Evolutionary conservation across 129 eudicot genomes (phyloP).

Genomic region (Escallonia rubra): DNA sequence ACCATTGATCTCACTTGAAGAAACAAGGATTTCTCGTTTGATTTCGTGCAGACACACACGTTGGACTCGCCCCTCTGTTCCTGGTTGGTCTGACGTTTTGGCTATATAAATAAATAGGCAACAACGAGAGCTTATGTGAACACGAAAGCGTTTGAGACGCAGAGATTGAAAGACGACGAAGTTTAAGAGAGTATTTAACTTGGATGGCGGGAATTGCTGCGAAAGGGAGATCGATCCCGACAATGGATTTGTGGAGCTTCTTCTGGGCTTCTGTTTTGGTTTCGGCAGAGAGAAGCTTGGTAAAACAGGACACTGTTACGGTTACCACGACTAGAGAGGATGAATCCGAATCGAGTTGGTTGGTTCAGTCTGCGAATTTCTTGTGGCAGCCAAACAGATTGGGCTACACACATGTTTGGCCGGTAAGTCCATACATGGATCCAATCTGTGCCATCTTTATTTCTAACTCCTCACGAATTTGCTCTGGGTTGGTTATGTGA

Average conservation of each 20-base stretch:
- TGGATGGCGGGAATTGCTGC: conserved; percentile 42
- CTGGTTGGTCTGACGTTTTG: too few species aligned
- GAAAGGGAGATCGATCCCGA: conserved; percentile 35
- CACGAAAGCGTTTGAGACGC: too few species aligned
- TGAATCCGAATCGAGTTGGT: conserved; percentile 17
- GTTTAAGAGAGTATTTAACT: neutral
- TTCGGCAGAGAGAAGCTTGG: conserved; percentile 54
- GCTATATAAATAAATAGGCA: too few species aligned
- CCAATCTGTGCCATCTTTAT: neutral
- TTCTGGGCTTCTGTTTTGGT: conserved; percentile 50
- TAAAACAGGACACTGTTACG: conserved; percentile 14
- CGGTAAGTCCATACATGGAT: conserved; percentile 43
- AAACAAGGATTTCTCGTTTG: too few species aligned
- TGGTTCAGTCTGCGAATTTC: conserved; percentile 36
- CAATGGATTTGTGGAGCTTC: conserved; percentile 38
- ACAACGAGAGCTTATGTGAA: too few species aligned
- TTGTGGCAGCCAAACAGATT: conserved; percentile 58
- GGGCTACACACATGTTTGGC: conserved; percentile 97
- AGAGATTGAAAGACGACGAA: too few species aligned
- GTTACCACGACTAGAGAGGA: neutral
- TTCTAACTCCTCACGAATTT: neutral
- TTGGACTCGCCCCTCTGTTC: too few species aligned
- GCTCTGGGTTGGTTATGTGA: neutral
- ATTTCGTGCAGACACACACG: too few species aligned
- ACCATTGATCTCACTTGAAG: too few species aligned